These are phyloP conservation scores for Diplotaxis tenuifolia DNA, from an alignment of 345 rosid genomes.

Conservation along the genomic window DNA sequence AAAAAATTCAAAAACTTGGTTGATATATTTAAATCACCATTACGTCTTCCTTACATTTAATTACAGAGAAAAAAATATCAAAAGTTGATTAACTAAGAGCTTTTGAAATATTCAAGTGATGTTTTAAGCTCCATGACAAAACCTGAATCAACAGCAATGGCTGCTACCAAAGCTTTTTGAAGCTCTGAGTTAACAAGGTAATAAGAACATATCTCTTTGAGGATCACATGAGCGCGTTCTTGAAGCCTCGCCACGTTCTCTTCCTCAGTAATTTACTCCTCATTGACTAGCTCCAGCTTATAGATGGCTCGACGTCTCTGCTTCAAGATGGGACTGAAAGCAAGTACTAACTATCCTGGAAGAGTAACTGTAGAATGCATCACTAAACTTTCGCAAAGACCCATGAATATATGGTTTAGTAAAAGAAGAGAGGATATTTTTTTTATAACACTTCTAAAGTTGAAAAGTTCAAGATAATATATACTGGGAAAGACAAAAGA, in stretches of 20 bases:
- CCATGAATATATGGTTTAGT: slow-evolving; percentile 25
- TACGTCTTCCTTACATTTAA: too few species aligned
- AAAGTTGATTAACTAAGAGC: neutral
- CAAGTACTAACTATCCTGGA: slow-evolving; percentile 42
- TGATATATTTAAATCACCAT: too few species aligned
- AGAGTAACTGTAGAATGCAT: slow-evolving; percentile 43
- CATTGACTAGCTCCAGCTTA: slow-evolving; percentile 49
- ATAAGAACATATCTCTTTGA: slow-evolving; percentile 42
- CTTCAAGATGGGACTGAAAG: slow-evolving; percentile 36
- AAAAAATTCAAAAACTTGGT: too few species aligned
- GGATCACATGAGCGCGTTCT: slow-evolving; percentile 55
- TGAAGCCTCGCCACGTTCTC: slow-evolving; percentile 43
- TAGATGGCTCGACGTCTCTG: slow-evolving; percentile 40
- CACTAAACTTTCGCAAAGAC: slow-evolving; percentile 30
- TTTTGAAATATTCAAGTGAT: neutral
- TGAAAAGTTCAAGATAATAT: too few species aligned
- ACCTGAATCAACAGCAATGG: neutral
- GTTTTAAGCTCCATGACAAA: neutral
- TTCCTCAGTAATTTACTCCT: slow-evolving; percentile 50
- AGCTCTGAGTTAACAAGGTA: slow-evolving; percentile 18
- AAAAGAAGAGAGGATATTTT: slow-evolving; percentile 2
- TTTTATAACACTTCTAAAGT: too few species aligned
- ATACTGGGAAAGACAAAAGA: too few species aligned
- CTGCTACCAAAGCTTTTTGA: neutral
- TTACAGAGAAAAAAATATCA: neutral